Evolutionary conservation across 352 stramenopile genomes (phyloP).

Genomic region (Pythium volutum): DNA sequence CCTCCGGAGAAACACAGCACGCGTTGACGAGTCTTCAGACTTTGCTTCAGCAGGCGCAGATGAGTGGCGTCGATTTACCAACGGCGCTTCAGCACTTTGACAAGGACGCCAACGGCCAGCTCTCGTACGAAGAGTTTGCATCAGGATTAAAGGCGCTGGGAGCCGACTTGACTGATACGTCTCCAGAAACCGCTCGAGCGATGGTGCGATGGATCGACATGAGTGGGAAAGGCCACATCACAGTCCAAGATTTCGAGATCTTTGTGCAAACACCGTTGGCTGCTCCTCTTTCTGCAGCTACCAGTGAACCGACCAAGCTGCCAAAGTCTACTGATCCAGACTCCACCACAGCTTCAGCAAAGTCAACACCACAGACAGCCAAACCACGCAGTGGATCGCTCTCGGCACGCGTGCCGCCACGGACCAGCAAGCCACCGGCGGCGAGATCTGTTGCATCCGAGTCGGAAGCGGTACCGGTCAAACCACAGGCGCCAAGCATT

Average conservation of each 20-base stretch:
- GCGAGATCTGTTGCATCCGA: background rate
- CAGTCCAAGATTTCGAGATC: slow-evolving; percentile 36
- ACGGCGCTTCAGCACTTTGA: slow-evolving; percentile 80
- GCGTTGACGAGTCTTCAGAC: slow-evolving; percentile 43
- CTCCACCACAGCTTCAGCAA: background rate
- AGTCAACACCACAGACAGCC: background rate
- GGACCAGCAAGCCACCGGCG: background rate
- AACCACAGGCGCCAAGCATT: background rate
- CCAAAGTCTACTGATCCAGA: background rate
- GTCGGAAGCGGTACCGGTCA: background rate
- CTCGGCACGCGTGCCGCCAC: background rate
- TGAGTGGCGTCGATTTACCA: slow-evolving; percentile 44
- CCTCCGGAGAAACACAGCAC: slow-evolving; percentile 3
- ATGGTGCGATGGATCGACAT: slow-evolving; percentile 42
- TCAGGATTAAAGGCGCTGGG: slow-evolving; percentile 40
- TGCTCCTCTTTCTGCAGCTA: too few species aligned
- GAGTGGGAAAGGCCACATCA: slow-evolving; percentile 26
- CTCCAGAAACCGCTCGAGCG: slow-evolving; percentile 25
- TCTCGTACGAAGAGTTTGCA: slow-evolving; percentile 60
- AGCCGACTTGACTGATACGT: slow-evolving; percentile 34
- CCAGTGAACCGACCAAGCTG: background rate
- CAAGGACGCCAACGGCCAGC: slow-evolving; percentile 48
- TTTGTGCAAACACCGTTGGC: slow-evolving; percentile 25
- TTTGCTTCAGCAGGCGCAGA: slow-evolving; percentile 42
- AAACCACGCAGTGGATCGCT: slow-evolving; percentile 3